Evolutionary conservation across 2,329 filamentous ascomycete species (phyloP), one percentile per base, ranked within the genome.

Genomic region (Apiospora marii): DNA sequence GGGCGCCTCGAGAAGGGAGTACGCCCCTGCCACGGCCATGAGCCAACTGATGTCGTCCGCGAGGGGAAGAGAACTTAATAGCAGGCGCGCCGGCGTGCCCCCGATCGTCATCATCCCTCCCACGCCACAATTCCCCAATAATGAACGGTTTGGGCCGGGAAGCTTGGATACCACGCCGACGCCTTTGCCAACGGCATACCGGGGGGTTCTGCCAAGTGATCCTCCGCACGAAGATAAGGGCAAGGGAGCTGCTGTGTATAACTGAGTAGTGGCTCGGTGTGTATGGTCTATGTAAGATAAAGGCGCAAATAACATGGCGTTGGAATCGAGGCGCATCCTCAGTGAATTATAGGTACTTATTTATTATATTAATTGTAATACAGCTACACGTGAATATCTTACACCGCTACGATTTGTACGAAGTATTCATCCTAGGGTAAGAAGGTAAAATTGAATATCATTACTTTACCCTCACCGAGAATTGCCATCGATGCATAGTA

Each of bases 21-120:
- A 64, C 58, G 16, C 58, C 13, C 58, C 58, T 10, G 30, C 58
- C 34, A 41, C 58, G 12, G 4, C 34, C 30, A 64, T 64, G 58
- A 12, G 30, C 30, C 58, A n/a, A 12, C n/a, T 64, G 19, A 12
- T n/a, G 8, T 64, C 34, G 8, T 22, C 10, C 10, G 16, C 7
- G 6, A 27, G 53, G 34, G 27, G 30, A 22, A 41, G 58, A 41
- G 22, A 64, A 64, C 10, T 22, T 22, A 13, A 10, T 8, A 41
- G 58, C 19, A 41, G 58, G 58, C 58, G 58, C n/a, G 34, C 58
- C 34, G 41, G 58, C 58, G n/a, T 41, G n/a, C 58, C 58, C 41
- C 53, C 53, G 2, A 61, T 61, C 8, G 16, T 37, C 19, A 22
- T 37, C 5, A 16, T 24, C 1, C 58, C 58, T 12, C 34, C 58